Conservation (phyloP, 768 basidiomycete genomes). For the Tylopilus felleus region DNA sequence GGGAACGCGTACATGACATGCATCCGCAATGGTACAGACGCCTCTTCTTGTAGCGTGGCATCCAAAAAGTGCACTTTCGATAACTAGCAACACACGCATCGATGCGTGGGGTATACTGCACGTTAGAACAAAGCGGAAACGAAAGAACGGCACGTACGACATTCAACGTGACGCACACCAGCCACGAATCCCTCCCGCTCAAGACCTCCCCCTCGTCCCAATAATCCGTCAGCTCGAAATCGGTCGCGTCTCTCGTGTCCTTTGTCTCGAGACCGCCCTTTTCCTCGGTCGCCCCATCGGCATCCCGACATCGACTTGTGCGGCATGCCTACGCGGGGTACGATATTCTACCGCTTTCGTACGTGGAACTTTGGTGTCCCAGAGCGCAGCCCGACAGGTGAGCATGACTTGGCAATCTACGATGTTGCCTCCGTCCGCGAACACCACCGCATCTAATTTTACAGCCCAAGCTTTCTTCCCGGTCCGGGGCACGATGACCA, state of each 20-base stretch:
- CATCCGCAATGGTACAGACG: slow-evolving; percentile 58
- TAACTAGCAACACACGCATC: slow-evolving; percentile 36
- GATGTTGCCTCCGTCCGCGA: slow-evolving; percentile 72
- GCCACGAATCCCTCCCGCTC: slow-evolving; percentile 63
- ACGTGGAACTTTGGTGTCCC: slow-evolving; percentile 75
- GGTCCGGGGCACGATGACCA: slow-evolving; percentile 52
- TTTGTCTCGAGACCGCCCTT: slow-evolving; percentile 59
- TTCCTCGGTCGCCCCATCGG: slow-evolving; percentile 19
- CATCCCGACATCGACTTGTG: slow-evolving; percentile 38
- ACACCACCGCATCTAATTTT: slow-evolving; percentile 69
- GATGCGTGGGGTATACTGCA: not conserved
- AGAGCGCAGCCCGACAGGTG: slow-evolving; percentile 73
- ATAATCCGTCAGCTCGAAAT: slow-evolving; percentile 85
- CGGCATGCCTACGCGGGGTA: slow-evolving; percentile 33
- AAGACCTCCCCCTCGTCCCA: slow-evolving; percentile 81
- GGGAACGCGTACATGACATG: slow-evolving; percentile 65
- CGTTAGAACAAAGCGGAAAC: not conserved
- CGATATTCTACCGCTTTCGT: slow-evolving; percentile 72
- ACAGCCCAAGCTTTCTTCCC: slow-evolving; percentile 72
- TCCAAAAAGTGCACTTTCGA: slow-evolving; percentile 68
- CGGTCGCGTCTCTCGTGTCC: slow-evolving; percentile 47
- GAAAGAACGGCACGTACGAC: slow-evolving; percentile 45
- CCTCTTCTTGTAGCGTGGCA: slow-evolving; percentile 68
- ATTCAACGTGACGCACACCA: slow-evolving; percentile 75
- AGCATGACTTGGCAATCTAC: slow-evolving; percentile 79